phyloP scores from a whole-genome alignment of 371 early-diverging fungal species.

The Fennellomyces sp. region DNA sequence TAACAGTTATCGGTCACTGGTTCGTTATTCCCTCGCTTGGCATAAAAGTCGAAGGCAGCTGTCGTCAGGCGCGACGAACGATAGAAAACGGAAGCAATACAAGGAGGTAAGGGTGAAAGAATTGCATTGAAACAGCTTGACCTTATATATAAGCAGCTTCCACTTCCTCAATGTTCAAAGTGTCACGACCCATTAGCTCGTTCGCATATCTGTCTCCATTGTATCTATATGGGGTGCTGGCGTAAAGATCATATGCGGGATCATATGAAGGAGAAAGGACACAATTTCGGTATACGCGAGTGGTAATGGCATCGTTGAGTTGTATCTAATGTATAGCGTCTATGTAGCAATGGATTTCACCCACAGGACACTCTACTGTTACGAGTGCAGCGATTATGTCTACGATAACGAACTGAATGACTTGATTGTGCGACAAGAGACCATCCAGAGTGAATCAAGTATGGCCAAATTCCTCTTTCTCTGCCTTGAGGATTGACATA shows the following conservation, averaged over 20 bases:
- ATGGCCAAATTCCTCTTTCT: too few relatives aligned
- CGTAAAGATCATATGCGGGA: conserved; percentile 64
- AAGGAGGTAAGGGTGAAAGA: conserved; percentile 18
- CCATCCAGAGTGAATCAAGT: conserved; percentile 22
- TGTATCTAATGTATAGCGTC: not conserved
- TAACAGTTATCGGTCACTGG: conserved; percentile 33
- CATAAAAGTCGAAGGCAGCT: conserved; percentile 20
- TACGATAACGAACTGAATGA: conserved; percentile 81
- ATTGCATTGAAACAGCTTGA: not conserved
- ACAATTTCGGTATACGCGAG: conserved; percentile 61
- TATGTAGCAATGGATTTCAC: conserved; percentile 48
- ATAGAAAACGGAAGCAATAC: conserved; percentile 21
- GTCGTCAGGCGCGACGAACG: not conserved
- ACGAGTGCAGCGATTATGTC: conserved; percentile 83
- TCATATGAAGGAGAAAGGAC: conserved; percentile 62
- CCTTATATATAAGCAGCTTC: conserved; percentile 47
- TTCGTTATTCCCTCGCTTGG: conserved; percentile 41
- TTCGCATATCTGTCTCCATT: conserved; percentile 84
- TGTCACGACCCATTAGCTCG: conserved; percentile 69
- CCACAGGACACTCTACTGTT: conserved; percentile 71
- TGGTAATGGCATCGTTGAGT: too few relatives aligned
- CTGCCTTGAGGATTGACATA: not conserved
- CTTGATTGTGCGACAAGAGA: conserved; percentile 57
- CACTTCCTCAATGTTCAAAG: conserved; percentile 65
- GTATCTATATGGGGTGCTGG: conserved; percentile 69